Percentiles rank a stretch among this genome's conserved stretches.
phyloP scores from a whole-genome alignment of 2,329 filamentous ascomycete genomes.

The Botrytis sinoallii region DNA sequence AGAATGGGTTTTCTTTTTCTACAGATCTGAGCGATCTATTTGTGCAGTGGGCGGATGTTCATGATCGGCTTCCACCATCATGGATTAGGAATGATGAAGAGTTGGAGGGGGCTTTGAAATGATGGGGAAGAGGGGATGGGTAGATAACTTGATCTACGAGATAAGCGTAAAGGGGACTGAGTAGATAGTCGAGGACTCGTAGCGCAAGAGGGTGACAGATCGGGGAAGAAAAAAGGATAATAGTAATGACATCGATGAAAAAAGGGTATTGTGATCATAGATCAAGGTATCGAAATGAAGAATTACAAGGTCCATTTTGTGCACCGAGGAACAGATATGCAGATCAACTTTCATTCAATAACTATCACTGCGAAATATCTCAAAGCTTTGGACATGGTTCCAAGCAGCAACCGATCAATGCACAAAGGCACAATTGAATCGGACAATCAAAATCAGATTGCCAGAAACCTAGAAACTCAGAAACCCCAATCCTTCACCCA shows the following conservation, averaged over 20 bases:
- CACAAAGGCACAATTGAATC: neutral
- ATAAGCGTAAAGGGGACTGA: neutral
- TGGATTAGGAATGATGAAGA: neutral
- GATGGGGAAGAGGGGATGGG: neutral
- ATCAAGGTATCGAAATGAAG: neutral
- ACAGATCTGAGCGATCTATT: neutral
- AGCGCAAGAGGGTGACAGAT: neutral
- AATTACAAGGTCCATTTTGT: neutral
- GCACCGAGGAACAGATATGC: neutral
- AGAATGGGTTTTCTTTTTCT: neutral
- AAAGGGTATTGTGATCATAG: neutral
- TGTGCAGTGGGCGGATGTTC: neutral
- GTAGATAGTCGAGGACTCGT: neutral
- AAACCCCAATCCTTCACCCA: constrained; percentile 39
- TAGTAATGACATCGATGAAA: neutral
- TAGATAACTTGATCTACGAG: neutral
- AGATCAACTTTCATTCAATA: neutral
- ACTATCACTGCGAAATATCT: neutral
- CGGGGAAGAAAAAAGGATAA: neutral
- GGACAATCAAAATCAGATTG: neutral
- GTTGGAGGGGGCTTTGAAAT: neutral
- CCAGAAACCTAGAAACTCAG: neutral
- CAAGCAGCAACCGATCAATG: too few species aligned
- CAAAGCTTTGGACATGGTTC: neutral
- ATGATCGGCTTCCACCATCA: neutral